A percentile compares a stretch with the other conserved stretches of the same genome.
These are phyloP conservation scores for Escovopsis sp. DNA, from an alignment of 2,329 filamentous ascomycete genomes.

Conservation along the genomic window DNA sequence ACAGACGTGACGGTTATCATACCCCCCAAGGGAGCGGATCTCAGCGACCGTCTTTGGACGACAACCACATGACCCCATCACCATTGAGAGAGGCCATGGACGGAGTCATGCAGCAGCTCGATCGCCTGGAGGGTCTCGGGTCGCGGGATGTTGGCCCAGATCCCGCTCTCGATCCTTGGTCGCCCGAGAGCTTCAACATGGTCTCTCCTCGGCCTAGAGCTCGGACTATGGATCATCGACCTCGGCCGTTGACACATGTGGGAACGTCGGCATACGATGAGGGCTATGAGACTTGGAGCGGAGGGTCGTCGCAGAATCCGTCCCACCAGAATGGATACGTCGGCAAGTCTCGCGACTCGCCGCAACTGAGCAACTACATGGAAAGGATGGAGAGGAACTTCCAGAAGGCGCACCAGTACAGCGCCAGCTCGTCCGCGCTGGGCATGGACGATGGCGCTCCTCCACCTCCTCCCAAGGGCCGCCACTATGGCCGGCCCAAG, in stretches of 20 bases:
- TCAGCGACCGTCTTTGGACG: conserved; percentile 51
- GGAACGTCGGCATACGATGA: conserved; percentile 50
- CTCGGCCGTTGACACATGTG: conserved; percentile 54
- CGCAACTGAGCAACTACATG: conserved; percentile 73
- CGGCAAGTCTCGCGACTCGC: conserved; percentile 40
- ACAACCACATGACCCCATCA: conserved; percentile 65
- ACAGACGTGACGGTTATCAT: conserved; percentile 19
- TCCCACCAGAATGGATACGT: conserved; percentile 26
- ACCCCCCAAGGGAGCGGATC: conserved; percentile 45
- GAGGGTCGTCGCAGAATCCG: conserved; percentile 35
- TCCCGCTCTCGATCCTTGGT: conserved; percentile 62
- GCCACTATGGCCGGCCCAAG: conserved; percentile 38
- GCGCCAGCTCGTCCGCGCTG: conserved; percentile 24
- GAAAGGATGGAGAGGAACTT: conserved; percentile 81
- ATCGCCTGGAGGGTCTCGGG: conserved; percentile 51
- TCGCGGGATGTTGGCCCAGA: conserved; percentile 40
- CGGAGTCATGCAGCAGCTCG: conserved; percentile 88
- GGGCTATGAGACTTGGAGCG: conserved; percentile 44
- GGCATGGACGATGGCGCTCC: conserved; percentile 38
- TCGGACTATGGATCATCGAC: conserved; percentile 13
- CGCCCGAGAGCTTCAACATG: conserved; percentile 68
- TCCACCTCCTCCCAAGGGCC: conserved; percentile 48
- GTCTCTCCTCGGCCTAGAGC: conserved; percentile 18
- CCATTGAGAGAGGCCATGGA: conserved; percentile 93
- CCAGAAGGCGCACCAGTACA: conserved; percentile 45